Base-by-base conservation (phyloP, 192 early-diverging fungal species). In the Rhizoclosmatium globosum region DNA sequence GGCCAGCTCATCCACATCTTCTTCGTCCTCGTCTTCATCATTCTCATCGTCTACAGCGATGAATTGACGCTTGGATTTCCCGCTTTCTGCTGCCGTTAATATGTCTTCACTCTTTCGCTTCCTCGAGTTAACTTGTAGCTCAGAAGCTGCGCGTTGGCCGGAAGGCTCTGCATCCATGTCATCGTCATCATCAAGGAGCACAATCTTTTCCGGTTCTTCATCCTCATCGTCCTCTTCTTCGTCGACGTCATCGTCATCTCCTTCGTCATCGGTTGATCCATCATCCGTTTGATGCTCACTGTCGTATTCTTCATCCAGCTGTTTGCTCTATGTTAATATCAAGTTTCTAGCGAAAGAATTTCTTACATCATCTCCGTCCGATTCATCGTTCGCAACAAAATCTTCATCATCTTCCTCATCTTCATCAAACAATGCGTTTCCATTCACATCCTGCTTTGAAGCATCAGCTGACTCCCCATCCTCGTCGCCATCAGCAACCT, bases 241-340 rank as follows among this genome's bases (percentile, higher is more conserved):
- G n/a, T 62, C 72, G 15, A 61, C 59, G n/a, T 11, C 21, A 45
- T 74, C 72, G 43, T 62, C 31, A 47, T 74, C 59, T 7, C 31
- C 56, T 4, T 74, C 72, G 43, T 74, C 72, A 1, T 11, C 23
- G 17, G 31, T 56, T 4, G 45, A 48, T n/a, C 66, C 69, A 45
- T 62, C 72, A 62, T 74, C 59, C 4, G 72, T 74, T 61, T 74
- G 72, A 43, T 74, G 72, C 9, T 74, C 72, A 7, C 57, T 61
- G 53, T 74, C 72, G 59, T 74, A 74, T n/a, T 74, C 72, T 74
- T 74, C 72, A 21, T 74, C 72, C 72, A 74, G 31, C 59, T 74
- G 69, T 38, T 13, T 53, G 17, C 0, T 68, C 67, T 0, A 13
- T 9, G 41, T 17, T 21, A 68, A 68, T 11, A 1, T 17, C 48